Evolutionary conservation across 441 rosid genomes (phyloP).

Genomic region (Brassica balearica): DNA sequence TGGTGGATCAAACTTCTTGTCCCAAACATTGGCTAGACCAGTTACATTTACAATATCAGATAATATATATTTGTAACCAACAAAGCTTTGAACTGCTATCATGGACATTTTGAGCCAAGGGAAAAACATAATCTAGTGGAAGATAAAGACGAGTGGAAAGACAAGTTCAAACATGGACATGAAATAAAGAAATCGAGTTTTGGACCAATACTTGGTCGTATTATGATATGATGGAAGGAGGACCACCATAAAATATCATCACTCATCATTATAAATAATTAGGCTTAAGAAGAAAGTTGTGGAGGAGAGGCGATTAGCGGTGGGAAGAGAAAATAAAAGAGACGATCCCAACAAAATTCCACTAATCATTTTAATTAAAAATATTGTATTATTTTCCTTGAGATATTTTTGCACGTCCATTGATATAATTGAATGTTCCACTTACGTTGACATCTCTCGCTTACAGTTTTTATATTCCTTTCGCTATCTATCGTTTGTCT

Average conservation of each 20-base stretch:
- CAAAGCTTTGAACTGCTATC: conserved; percentile 1
- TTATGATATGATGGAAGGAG: conserved; percentile 16
- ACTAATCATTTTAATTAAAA: not conserved
- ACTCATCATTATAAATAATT: conserved; percentile 13
- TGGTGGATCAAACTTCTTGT: conserved; percentile 27
- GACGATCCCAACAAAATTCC: conserved; percentile 10
- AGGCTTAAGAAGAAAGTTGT: conserved; percentile 1
- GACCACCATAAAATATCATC: conserved; percentile 4
- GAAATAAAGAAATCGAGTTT: conserved; percentile 30
- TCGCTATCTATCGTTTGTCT: conserved; percentile 39
- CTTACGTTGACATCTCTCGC: conserved; percentile 38
- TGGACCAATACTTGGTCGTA: conserved; percentile 37
- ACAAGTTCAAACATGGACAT: conserved; percentile 26
- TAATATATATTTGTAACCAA: conserved; percentile 8
- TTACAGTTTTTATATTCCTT: conserved; percentile 3
- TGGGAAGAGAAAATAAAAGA: conserved; percentile 28
- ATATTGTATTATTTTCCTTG: not conserved
- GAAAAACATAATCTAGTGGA: conserved; percentile 26
- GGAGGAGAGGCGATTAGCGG: conserved; percentile 39
- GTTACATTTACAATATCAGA: not conserved
- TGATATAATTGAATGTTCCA: conserved; percentile 24
- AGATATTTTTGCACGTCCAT: conserved; percentile 35
- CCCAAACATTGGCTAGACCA: conserved; percentile 12
- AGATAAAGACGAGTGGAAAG: conserved; percentile 36
- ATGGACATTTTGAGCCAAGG: conserved; percentile 7